Evolutionary conservation across 1,139 yeast genomes (phyloP).

Genomic region (Taiozyma sp.): DNA sequence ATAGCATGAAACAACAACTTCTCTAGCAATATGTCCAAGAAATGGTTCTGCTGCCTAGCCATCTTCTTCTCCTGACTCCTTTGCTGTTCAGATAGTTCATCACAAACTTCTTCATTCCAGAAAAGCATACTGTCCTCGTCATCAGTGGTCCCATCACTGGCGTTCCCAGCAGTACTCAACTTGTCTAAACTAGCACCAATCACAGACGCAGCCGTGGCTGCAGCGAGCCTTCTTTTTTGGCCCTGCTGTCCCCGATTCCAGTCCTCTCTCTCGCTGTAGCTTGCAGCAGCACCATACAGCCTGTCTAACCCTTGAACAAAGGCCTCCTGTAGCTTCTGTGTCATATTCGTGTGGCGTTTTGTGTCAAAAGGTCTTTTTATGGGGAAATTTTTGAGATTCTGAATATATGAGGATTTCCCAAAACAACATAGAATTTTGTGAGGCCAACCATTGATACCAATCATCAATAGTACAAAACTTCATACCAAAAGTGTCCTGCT

Average conservation of each 20-base stretch:
- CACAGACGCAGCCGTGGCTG: slow-evolving; percentile 55
- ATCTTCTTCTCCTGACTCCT: slow-evolving; percentile 11
- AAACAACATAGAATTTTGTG: background rate
- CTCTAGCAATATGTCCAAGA: slow-evolving; percentile 55
- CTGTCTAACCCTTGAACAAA: background rate
- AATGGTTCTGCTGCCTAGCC: slow-evolving; percentile 34
- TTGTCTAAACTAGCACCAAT: slow-evolving; percentile 51
- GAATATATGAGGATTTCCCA: background rate
- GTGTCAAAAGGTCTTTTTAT: background rate
- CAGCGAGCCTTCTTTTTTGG: slow-evolving; percentile 45
- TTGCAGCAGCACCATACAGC: background rate
- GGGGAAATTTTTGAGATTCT: background rate
- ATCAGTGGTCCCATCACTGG: slow-evolving; percentile 16
- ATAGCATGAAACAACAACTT: slow-evolving; percentile 44
- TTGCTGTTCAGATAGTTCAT: slow-evolving; percentile 6
- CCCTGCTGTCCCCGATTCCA: slow-evolving; percentile 21
- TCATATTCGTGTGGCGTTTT: background rate
- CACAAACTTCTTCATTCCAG: slow-evolving; percentile 20
- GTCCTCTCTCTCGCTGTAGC: background rate
- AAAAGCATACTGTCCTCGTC: slow-evolving; percentile 23
- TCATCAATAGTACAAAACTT: too few species aligned
- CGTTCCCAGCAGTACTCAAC: slow-evolving; percentile 1
- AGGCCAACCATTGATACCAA: too few species aligned
- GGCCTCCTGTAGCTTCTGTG: background rate
- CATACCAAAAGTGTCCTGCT: too few species aligned